Base-by-base conservation (phyloP, 2,329 filamentous ascomycete genomes). In the Zasmidium citrigriseum region DNA sequence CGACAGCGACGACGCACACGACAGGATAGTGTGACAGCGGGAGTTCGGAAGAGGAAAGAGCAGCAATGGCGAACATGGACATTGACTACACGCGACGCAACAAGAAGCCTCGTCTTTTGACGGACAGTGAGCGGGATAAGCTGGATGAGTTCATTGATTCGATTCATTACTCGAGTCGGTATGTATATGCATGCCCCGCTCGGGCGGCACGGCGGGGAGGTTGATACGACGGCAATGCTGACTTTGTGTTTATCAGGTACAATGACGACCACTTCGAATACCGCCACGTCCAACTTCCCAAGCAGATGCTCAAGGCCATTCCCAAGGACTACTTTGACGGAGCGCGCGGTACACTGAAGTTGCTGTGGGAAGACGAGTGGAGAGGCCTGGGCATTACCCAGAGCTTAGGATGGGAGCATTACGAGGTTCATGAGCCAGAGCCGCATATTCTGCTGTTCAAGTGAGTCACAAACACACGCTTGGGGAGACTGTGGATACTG, bases 301-400 rank as follows among this genome's bases (percentile, higher is more conserved):
- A 99, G 79, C 88, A 91, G 68, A 99, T 99, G 95, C 87, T 99
- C 64, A 98, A 98, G 78, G 89, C 86, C 44, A 98, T 99, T 67
- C 95, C 95, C 20, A 89, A 93, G 74, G 93, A 97, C 64, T 96
- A 96, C 77, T 93, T 96, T 72, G 93, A 97, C 76, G 83, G 87
- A 52, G 80, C 86, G 53, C 91, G 96, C 77, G 95, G 95, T 62
- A 98, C 93, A 4, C 79, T 99, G 76, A 99, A 98, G 81, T 80
- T 99, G 67, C 80, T 99, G 61, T 97, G 93, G 93, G 95, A 99
- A 76, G 93, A 98, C 66, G 95, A 99, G 79, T 99, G 95, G 95
- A 88, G 95, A 77, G 92, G 89, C 34, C 83, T 99, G 72, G 95
- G 95, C 52, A 99, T 99, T 74, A 99, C 95, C 66, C 93, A 98